A percentile compares a stretch with the other conserved stretches of the same genome.
phyloP scores from a whole-genome alignment of 306 rosid genomes.

The Carpinus viminea region DNA sequence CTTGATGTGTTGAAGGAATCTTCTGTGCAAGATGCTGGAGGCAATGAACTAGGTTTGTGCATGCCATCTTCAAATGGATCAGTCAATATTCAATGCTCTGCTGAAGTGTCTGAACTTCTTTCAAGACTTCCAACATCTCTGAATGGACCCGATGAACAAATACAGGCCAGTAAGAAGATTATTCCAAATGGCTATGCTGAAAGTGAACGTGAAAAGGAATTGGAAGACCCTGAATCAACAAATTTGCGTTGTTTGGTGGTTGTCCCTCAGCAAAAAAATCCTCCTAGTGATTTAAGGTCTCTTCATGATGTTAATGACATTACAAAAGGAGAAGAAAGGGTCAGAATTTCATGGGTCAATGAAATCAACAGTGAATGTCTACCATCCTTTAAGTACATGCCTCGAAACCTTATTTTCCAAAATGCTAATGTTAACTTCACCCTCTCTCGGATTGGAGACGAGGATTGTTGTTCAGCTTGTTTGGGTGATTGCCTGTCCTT shows the following conservation, averaged over 20 bases:
- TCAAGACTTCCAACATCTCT: slow-evolving; percentile 19
- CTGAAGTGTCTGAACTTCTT: slow-evolving; percentile 33
- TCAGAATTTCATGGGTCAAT: slow-evolving; percentile 70
- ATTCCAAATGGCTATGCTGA: slow-evolving; percentile 33
- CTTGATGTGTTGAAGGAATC: slow-evolving; percentile 42
- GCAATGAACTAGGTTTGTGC: slow-evolving; percentile 36
- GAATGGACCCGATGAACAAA: slow-evolving; percentile 33
- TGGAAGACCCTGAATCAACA: slow-evolving; percentile 29
- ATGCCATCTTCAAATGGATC: slow-evolving; percentile 42
- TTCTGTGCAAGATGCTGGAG: slow-evolving; percentile 35
- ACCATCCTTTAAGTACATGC: slow-evolving; percentile 63
- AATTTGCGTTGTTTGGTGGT: slow-evolving; percentile 37
- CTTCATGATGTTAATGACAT: slow-evolving; percentile 56
- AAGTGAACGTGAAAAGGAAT: slow-evolving; percentile 33
- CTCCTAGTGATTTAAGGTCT: slow-evolving; percentile 42
- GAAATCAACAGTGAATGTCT: slow-evolving; percentile 46
- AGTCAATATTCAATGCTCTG: slow-evolving; percentile 25
- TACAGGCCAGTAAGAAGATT: slow-evolving; percentile 28
- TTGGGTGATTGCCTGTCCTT: slow-evolving; percentile 73
- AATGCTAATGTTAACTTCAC: slow-evolving; percentile 58
- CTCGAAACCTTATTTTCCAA: slow-evolving; percentile 54
- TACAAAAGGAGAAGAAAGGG: slow-evolving; percentile 82
- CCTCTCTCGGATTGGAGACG: slow-evolving; percentile 62
- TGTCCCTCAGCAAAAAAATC: slow-evolving; percentile 42
- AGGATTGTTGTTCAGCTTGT: slow-evolving; percentile 76